Percentiles rank a stretch among this genome's conserved stretches.
phyloP scores from a whole-genome alignment of 345 rosid species.

The Citrus hindsii region DNA sequence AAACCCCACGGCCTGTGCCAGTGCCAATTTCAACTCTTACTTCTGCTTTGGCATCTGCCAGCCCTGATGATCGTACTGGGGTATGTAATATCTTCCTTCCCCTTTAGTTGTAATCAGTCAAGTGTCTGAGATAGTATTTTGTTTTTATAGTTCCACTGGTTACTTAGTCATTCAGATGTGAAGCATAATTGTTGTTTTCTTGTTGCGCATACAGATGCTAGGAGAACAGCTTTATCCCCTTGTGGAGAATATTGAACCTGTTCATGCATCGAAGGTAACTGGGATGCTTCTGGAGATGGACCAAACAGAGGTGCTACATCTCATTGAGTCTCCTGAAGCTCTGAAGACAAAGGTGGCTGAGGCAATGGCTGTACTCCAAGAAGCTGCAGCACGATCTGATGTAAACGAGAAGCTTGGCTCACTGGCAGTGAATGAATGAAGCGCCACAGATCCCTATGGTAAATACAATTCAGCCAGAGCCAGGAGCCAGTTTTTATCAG shows the following conservation, averaged over 20 bases:
- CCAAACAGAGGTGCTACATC: constrained; percentile 63
- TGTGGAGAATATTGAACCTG: constrained; percentile 55
- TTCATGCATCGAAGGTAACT: constrained; percentile 58
- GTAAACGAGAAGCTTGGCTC: constrained; percentile 36
- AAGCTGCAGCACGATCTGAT: constrained; percentile 26
- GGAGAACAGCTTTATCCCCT: constrained; percentile 76
- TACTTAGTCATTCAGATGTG: neutral
- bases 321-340: constrained; percentile 69
- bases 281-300: constrained; percentile 88
- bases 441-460: neutral
- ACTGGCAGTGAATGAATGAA: constrained; percentile 22
- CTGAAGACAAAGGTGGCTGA: constrained; percentile 62
- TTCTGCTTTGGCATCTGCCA: constrained; percentile 53
- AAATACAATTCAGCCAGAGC: neutral
- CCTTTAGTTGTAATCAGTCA: neutral
- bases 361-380: constrained; percentile 60
- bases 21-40: constrained; percentile 45
- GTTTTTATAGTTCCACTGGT: no score
- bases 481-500: constrained; percentile 14
- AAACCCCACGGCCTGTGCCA: constrained; percentile 23
- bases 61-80: constrained; percentile 33
- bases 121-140: neutral
- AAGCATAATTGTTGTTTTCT: neutral
- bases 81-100: constrained; percentile 13
- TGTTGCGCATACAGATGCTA: constrained; percentile 41